A percentile compares a stretch with the other conserved stretches of the same genome.
Evolutionary conservation across 2,329 filamentous ascomycete species (phyloP).

Genomic region (Bretziella fagacearum): DNA sequence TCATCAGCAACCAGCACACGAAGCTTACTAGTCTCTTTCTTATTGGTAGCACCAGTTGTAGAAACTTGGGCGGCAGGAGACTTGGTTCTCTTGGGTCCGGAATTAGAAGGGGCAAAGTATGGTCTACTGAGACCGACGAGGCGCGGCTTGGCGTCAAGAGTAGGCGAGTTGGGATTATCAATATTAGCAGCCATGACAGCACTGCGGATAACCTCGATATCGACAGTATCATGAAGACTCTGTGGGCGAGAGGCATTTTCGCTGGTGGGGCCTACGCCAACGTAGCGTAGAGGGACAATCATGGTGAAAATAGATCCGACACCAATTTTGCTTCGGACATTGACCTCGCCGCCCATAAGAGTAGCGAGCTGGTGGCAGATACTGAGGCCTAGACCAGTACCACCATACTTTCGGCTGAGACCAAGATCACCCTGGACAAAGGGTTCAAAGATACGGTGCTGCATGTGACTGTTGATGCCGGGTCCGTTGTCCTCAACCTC

Average conservation of each 20-base stretch:
- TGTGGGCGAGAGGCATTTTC: slow-evolving; percentile 26
- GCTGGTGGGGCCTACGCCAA: slow-evolving; percentile 44
- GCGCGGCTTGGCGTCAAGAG: slow-evolving; percentile 54
- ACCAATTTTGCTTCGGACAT: slow-evolving; percentile 52
- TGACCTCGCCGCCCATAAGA: slow-evolving; percentile 66
- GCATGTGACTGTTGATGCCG: slow-evolving; percentile 62
- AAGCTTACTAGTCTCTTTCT: slow-evolving; percentile 23
- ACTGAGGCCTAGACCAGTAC: slow-evolving; percentile 71
- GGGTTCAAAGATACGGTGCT: slow-evolving; percentile 75
- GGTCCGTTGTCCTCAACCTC: slow-evolving; percentile 79
- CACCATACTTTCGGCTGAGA: slow-evolving; percentile 76
- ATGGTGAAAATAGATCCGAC: slow-evolving; percentile 69
- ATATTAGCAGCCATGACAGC: slow-evolving; percentile 17
- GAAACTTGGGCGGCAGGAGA: slow-evolving; percentile 16
- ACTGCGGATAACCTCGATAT: slow-evolving; percentile 16
- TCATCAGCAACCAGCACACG: slow-evolving; percentile 73
- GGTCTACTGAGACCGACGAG: slow-evolving; percentile 69
- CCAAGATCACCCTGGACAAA: slow-evolving; percentile 88
- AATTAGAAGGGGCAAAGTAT: slow-evolving; percentile 42
- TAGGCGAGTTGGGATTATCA: slow-evolving; percentile 25
- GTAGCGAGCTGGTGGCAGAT: slow-evolving; percentile 76
- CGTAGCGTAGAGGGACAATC: slow-evolving; percentile 62
- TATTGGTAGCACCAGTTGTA: slow-evolving; percentile 23
- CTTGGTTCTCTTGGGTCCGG: not conserved
- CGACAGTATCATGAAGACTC: slow-evolving; percentile 26